Evolutionary conservation across 495 filamentous ascomycete genomes (phyloP), one percentile per base, ranked within the genome.

Genomic region (Penicillium taxi): DNA sequence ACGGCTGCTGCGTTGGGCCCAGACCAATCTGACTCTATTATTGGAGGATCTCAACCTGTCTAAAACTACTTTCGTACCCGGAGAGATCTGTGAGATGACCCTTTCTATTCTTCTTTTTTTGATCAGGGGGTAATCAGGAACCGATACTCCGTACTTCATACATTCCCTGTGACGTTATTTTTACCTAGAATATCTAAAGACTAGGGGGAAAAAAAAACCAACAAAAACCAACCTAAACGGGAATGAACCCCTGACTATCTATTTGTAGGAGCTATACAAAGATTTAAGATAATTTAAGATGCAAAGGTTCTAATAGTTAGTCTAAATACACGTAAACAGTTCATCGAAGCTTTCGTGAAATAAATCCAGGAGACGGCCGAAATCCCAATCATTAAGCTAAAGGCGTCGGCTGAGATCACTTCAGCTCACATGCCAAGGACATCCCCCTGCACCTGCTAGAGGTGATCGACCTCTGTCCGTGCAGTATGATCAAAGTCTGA

Each of bases 301-400:
- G n/a, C n/a, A n/a, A n/a, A n/a, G n/a, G n/a, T n/a, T n/a, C n/a
- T n/a, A n/a, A n/a, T n/a, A n/a, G n/a, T n/a, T n/a, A n/a, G n/a
- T n/a, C n/a, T n/a, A n/a, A n/a, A n/a, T n/a, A n/a, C n/a, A n/a
- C n/a, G n/a, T n/a, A n/a, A n/a, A n/a, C n/a, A n/a, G n/a, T n/a
- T n/a, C n/a, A n/a, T n/a, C n/a, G n/a, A n/a, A n/a, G n/a, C n/a
- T n/a, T n/a, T n/a, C n/a, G n/a, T n/a, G n/a, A n/a, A n/a, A n/a
- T n/a, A n/a, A n/a, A n/a, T n/a, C n/a, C n/a, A 28, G 26, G 5
- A 12, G 26, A 28, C 26, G 23, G 49, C 28, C 42, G 44, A 37
- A 45, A 50, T 51, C 41, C 44, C 31, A 54, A 54, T 48, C 26
- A 42, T 28, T 50, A 45, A 41, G 42, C 41, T 32, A 36, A 38